Evolutionary conservation across 2,329 filamentous ascomycete species (phyloP).

Genomic region (Podosphaera xanthii): DNA sequence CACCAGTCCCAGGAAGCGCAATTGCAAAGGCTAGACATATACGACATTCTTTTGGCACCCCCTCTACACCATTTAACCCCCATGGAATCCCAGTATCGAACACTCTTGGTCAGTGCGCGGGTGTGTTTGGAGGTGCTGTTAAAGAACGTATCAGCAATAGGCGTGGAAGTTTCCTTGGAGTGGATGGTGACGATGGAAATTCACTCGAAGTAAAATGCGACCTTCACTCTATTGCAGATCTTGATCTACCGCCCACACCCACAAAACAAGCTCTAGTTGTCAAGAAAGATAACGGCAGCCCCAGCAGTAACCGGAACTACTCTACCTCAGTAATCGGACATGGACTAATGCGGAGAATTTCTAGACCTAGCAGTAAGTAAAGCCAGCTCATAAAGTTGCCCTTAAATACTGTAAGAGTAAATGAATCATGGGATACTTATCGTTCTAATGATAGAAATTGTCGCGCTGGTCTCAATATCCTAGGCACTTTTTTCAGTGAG

Average conservation of each 20-base stretch:
- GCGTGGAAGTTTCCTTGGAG: constrained; percentile 50
- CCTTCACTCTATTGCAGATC: constrained; percentile 34
- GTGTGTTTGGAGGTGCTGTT: constrained; percentile 36
- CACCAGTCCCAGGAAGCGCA: constrained; percentile 31
- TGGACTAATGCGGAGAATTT: constrained; percentile 10
- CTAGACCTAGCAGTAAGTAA: constrained; percentile 18
- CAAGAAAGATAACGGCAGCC: constrained; percentile 12
- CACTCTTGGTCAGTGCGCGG: constrained; percentile 29
- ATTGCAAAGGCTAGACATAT: constrained; percentile 38
- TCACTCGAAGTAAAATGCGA: constrained; percentile 35
- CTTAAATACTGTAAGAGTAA: neutral
- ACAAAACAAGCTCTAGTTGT: constrained; percentile 43
- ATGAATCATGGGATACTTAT: neutral
- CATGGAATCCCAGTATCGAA: constrained; percentile 24
- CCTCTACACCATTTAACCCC: constrained; percentile 61
- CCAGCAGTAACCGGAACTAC: constrained; percentile 12
- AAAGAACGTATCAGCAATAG: constrained; percentile 21
- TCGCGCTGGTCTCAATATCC: too few species aligned
- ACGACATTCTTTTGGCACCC: constrained; percentile 51
- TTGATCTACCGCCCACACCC: constrained; percentile 75
- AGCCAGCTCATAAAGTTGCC: constrained; percentile 10
- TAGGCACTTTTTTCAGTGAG: too few species aligned
- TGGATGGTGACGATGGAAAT: constrained; percentile 39
- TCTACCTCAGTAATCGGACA: constrained; percentile 10
- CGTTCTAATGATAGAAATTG: too few species aligned